Percentiles rank a stretch among this genome's conserved stretches.
Evolutionary conservation across 1,284 basidiomycete genomes (phyloP).

Genomic region (Xerocomus cyaneibrunnescens): DNA sequence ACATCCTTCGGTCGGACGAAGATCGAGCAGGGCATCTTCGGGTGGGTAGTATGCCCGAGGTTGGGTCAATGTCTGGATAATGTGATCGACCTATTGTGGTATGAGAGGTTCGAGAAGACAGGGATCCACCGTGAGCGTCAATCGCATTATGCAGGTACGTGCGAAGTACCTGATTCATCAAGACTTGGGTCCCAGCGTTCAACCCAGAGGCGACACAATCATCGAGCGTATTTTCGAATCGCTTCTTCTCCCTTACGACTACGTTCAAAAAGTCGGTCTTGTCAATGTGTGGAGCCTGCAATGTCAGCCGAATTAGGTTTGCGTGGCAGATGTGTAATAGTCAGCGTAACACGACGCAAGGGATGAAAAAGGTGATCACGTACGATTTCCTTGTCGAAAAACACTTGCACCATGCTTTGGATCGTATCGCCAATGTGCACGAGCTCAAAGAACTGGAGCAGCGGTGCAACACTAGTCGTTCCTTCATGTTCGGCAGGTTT

Average conservation of each 20-base stretch:
- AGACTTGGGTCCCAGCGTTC: constrained; percentile 92
- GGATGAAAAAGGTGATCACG: constrained; percentile 14
- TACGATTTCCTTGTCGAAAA: constrained; percentile 94
- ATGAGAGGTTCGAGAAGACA: no score
- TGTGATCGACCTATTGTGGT: constrained; percentile 85
- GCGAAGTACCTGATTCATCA: constrained; percentile 86
- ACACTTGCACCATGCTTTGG: constrained; percentile 96
- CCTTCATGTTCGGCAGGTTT: constrained; percentile 82
- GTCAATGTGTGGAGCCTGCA: constrained; percentile 81
- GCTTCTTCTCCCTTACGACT: constrained; percentile 95
- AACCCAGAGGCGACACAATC: constrained; percentile 91
- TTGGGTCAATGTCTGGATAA: constrained; percentile 80
- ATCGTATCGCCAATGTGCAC: constrained; percentile 98
- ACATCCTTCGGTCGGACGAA: constrained; percentile 86
- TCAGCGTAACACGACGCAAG: not conserved
- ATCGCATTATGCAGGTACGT: constrained; percentile 15
- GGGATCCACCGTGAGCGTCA: not conserved
- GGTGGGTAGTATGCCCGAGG: constrained; percentile 90
- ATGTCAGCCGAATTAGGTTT: no score
- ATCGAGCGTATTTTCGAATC: constrained; percentile 89
- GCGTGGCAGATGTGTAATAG: no score
- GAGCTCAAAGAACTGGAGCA: constrained; percentile 96
- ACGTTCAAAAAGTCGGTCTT: constrained; percentile 91
- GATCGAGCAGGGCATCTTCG: constrained; percentile 71
- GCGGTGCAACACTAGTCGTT: constrained; percentile 79